These are phyloP conservation scores for Leccinum variabile DNA, from an alignment of 1,284 basidiomycete species.

Conservation along the genomic window DNA sequence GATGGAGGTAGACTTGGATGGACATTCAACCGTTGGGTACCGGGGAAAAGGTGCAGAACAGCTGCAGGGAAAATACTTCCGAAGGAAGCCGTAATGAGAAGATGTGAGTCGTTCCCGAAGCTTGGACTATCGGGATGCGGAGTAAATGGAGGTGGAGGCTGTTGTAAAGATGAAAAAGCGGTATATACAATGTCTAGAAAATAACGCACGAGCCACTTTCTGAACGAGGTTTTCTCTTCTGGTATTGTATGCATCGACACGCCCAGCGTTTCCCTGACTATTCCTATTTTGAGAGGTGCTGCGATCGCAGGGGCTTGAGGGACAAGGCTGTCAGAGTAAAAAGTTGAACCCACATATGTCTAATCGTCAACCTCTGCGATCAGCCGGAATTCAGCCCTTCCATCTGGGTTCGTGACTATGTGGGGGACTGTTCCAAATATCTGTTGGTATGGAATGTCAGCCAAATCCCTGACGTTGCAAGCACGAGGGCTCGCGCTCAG, in stretches of 20 bases:
- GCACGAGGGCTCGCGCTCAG: neutral
- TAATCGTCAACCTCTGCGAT: conserved; percentile 35
- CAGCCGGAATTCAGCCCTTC: conserved; percentile 27
- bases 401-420: conserved; percentile 50
- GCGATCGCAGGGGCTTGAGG: conserved; percentile 12
- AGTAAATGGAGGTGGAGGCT: conserved; percentile 35
- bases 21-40: conserved; percentile 77
- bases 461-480: neutral
- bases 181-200: conserved; percentile 20
- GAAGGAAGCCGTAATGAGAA: conserved; percentile 91
- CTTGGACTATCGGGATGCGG: conserved; percentile 28
- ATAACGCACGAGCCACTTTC: conserved; percentile 48
- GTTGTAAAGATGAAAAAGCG: conserved; percentile 17
- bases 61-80: conserved; percentile 72
- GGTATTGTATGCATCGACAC: conserved; percentile 62
- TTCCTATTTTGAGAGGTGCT: conserved; percentile 41
- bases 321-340: neutral
- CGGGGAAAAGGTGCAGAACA: conserved; percentile 56
- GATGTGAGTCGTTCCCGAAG: conserved; percentile 39
- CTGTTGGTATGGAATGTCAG: conserved; percentile 22
- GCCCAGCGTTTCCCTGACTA: conserved; percentile 36
- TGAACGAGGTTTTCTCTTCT: conserved; percentile 53
- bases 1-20: conserved; percentile 89
- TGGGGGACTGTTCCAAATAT: conserved; percentile 34
- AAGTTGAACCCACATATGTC: conserved; percentile 25